phyloP scores from a whole-genome alignment of 2,329 filamentous ascomycete genomes.

The Tolypocladium tundrense region DNA sequence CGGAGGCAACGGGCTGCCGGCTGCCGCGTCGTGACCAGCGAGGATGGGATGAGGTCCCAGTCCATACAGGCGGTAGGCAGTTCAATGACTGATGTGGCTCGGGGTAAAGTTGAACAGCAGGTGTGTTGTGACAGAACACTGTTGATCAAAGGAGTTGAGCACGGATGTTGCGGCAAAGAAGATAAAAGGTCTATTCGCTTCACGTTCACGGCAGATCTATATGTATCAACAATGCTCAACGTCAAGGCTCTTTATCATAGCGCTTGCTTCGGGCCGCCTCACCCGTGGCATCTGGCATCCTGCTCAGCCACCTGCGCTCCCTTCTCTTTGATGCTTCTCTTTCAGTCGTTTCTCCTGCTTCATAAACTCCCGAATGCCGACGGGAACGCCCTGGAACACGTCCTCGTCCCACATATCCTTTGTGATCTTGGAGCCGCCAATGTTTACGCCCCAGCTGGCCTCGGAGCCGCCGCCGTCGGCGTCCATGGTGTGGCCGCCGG shows the following conservation, averaged over 20 bases:
- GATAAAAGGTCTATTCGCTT: neutral
- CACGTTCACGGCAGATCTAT: neutral
- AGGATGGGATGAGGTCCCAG: too few relatives aligned
- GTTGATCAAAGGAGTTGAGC: neutral
- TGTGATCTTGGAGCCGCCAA: conserved; percentile 28
- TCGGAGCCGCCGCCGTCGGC: conserved; percentile 71
- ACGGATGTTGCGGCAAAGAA: neutral
- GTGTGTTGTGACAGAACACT: neutral
- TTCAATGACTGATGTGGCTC: neutral
- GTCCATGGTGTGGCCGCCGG: conserved; percentile 51
- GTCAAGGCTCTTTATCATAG: neutral
- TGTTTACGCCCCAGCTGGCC: conserved; percentile 46
- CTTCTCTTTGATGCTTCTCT: conserved; percentile 55
- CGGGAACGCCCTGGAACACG: conserved; percentile 70
- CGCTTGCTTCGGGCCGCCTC: neutral
- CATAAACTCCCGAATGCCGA: conserved; percentile 96
- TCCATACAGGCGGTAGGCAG: neutral
- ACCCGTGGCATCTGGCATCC: neutral
- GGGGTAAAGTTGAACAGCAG: neutral
- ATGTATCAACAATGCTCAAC: neutral
- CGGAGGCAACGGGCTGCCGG: too few relatives aligned
- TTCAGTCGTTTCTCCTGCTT: conserved; percentile 87
- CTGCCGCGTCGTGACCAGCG: too few relatives aligned
- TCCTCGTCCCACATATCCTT: conserved; percentile 53
- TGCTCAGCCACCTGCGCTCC: conserved; percentile 31